Percentiles rank a stretch among this genome's conserved stretches.
These are phyloP conservation scores for Plantago coronopus DNA, from an alignment of 305 asterid genomes.

Conservation along the genomic window DNA sequence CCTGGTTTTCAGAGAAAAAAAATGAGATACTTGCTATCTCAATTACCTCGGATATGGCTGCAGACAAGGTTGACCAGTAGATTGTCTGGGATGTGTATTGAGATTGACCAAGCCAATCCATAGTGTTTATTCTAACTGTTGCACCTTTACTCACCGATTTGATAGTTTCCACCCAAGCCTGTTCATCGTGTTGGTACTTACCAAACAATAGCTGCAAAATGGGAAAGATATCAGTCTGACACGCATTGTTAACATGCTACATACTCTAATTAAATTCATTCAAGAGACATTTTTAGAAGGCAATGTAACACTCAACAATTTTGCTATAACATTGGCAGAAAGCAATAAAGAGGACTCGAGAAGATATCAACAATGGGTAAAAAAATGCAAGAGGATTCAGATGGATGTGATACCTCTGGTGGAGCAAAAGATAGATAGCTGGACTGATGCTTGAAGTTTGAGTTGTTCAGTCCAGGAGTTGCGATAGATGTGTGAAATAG, in stretches of 20 bases:
- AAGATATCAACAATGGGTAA: neutral
- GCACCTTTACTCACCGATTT: constrained; percentile 62
- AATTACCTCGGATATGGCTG: constrained; percentile 78
- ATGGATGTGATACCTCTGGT: constrained; percentile 63
- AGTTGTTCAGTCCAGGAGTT: constrained; percentile 53
- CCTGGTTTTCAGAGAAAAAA: no score
- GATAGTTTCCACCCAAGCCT: constrained; percentile 84
- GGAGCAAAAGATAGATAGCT: constrained; percentile 87
- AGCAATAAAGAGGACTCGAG: no score
- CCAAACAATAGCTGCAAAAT: constrained; percentile 63
- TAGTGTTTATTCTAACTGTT: constrained; percentile 67
- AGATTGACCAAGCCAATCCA: constrained; percentile 98
- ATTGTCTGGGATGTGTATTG: constrained; percentile 55
- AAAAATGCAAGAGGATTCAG: constrained; percentile 13
- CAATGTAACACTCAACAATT: neutral
- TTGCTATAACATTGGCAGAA: no score
- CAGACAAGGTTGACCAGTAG: constrained; percentile 75
- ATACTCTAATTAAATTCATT: neutral
- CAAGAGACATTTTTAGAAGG: neutral
- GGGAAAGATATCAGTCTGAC: neutral
- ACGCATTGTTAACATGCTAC: no score
- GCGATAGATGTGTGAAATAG: constrained; percentile 39
- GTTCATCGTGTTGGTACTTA: constrained; percentile 70
- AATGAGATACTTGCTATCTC: neutral
- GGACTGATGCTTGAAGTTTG: constrained; percentile 32